Percentiles rank a stretch among this genome's conserved stretches.
Conservation (phyloP, 1,139 yeast genomes). For the Blastobotrys illinoisensis region DNA sequence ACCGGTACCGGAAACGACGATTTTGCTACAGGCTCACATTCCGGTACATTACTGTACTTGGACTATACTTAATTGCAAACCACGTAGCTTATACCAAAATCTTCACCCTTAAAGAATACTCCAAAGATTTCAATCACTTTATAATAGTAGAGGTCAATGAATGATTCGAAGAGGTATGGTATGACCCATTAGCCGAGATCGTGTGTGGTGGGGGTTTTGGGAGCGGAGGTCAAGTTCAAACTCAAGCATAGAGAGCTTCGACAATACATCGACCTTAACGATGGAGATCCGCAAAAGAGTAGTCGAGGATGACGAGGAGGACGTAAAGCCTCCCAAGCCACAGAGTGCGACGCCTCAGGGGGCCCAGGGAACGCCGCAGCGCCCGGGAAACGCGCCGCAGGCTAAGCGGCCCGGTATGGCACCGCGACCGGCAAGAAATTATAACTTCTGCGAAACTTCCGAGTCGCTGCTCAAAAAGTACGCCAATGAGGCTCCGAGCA, state of each 20-base stretch:
- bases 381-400: neutral
- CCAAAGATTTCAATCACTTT: no score
- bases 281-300: slow-evolving; percentile 22
- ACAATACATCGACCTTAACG: neutral
- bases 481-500: slow-evolving; percentile 70
- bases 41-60: no score
- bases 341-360: neutral
- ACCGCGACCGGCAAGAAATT: slow-evolving; percentile 10
- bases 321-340: neutral
- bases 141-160: no score
- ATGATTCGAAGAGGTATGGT: no score
- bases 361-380: neutral
- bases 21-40: no score
- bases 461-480: slow-evolving; percentile 74
- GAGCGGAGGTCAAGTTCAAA: neutral
- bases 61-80: no score
- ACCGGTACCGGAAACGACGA: no score
- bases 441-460: slow-evolving; percentile 52
- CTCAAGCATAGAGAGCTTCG: neutral
- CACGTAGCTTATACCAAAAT: no score
- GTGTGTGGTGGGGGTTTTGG: neutral
- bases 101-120: no score
- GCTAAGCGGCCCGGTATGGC: slow-evolving; percentile 4
- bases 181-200: no score
- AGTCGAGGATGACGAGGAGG: slow-evolving; percentile 29